Evolutionary conservation across 202 grass and related monocot genomes (phyloP), one percentile per base, ranked within the genome.

Genomic region (Bolboschoenoplectus hybrid): DNA sequence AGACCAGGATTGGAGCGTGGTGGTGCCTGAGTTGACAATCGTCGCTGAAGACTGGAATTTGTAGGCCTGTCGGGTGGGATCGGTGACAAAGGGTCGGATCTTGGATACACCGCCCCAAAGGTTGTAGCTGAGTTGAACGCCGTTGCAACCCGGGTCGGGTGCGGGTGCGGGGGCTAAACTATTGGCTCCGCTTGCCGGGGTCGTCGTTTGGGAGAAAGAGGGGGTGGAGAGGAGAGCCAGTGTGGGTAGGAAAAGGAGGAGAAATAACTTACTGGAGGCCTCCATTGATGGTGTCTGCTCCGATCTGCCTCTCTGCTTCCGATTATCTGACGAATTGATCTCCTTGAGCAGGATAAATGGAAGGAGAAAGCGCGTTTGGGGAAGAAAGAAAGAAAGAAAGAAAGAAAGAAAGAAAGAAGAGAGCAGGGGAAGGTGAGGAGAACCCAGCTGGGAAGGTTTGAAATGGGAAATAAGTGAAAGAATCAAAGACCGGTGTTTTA

Each of bases 91-190:
- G 0, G 97, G 97, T 36, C 92, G 97, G 88, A 99, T 96, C 97
- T 85, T 91, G 32, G 3, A n/a, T 36, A 58, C 81, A 40, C 0
- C 0, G 73, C 40, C 46, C 82, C 65, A 84, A 17, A 99, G 20
- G 3, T 0, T 19, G 89, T 99, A 99, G 51, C 80, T 85, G 65
- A 99, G 89, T 71, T 57, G 45, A 82, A 99, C 74, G 74, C 97
- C 97, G 60, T 99, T 99, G 88, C 97, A 99, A 20, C 85, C 89
- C 1, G 84, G 17, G 13, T 91, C 90, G 5, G 92, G 97, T 53
- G 90, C 76, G 3, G 97, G 93, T 3, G 93, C 91, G 1, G 75
- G 84, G 0, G 83, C 90, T 1, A 83, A 38, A 57, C 20, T 5
- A 82, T 4, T 2, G 68, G 40, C 12, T 68, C 71, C 43, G 50